phyloP scores from a whole-genome alignment of 148 eudicot genomes.

The Camellia granthamiana region DNA sequence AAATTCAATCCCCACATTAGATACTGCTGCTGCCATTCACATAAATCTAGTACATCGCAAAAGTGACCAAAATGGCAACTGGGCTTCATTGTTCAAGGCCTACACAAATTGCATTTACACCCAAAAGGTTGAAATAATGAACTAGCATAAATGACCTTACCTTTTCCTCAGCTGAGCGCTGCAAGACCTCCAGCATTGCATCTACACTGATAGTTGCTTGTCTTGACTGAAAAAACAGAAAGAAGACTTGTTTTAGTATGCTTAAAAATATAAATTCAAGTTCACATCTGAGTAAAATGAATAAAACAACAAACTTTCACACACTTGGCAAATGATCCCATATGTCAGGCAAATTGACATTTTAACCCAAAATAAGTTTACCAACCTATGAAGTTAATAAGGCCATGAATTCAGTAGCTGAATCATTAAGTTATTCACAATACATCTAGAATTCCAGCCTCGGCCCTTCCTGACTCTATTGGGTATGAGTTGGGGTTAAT shows the following conservation, averaged over 20 bases:
- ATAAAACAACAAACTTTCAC: neutral
- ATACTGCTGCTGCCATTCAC: too few species aligned
- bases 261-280: neutral
- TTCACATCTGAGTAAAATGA: neutral
- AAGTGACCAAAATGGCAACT: neutral
- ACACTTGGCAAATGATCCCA: neutral
- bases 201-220: conserved; percentile 84
- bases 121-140: conserved; percentile 5
- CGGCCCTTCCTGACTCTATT: neutral
- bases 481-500: neutral
- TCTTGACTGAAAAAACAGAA: conserved; percentile 48
- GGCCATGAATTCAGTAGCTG: neutral
- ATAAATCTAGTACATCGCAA: neutral
- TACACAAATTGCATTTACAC: neutral
- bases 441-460: neutral
- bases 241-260: conserved; percentile 8
- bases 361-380: conserved; percentile 4
- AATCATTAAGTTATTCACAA: too few species aligned
- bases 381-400: neutral
- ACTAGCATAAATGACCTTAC: conserved; percentile 20
- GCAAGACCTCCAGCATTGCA: conserved; percentile 75
- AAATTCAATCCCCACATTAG: neutral
- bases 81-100: neutral
- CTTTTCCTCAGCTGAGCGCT: conserved; percentile 53
- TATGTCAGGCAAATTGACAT: neutral